Evolutionary conservation across 768 basidiomycete genomes (phyloP).

Genomic region (Brasilioporus rufonigricans): DNA sequence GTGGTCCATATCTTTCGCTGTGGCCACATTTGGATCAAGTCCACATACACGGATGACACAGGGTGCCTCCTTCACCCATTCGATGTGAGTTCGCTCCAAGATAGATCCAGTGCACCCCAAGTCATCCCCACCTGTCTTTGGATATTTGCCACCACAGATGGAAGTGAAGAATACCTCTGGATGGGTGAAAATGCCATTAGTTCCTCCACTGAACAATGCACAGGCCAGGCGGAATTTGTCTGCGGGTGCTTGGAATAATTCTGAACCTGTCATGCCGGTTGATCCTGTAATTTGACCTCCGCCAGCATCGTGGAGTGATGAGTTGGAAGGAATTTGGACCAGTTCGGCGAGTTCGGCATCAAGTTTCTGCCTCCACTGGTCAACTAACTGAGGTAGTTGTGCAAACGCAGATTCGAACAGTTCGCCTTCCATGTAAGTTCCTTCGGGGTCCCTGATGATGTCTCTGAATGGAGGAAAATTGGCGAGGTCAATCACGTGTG

Average conservation of each 20-base stretch:
- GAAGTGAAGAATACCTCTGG: neutral
- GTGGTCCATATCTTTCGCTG: slow-evolving; percentile 11
- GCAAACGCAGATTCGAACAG: too few relatives aligned
- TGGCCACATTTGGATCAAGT: slow-evolving; percentile 11
- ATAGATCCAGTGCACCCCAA: neutral
- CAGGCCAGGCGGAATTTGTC: neutral
- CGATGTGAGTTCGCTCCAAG: too few relatives aligned
- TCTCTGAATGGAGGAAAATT: slow-evolving; percentile 4
- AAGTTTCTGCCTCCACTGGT: too few relatives aligned
- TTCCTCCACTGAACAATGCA: neutral
- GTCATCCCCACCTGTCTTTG: neutral
- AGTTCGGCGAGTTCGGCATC: neutral
- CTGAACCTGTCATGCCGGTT: too few relatives aligned
- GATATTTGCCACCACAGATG: neutral
- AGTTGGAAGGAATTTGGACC: too few relatives aligned
- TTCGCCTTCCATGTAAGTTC: too few relatives aligned
- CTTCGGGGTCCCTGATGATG: slow-evolving; percentile 7
- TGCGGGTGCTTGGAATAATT: neutral
- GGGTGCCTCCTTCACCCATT: neutral
- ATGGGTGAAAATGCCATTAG: neutral
- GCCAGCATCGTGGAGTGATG: too few relatives aligned
- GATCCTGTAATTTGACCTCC: neutral
- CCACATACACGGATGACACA: slow-evolving; percentile 12
- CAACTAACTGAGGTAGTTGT: too few relatives aligned
- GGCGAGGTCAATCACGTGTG: too few relatives aligned